Evolutionary conservation across 1,284 basidiomycete species (phyloP), one percentile per base, ranked within the genome.

Genomic region (Pseudozyma sp.): DNA sequence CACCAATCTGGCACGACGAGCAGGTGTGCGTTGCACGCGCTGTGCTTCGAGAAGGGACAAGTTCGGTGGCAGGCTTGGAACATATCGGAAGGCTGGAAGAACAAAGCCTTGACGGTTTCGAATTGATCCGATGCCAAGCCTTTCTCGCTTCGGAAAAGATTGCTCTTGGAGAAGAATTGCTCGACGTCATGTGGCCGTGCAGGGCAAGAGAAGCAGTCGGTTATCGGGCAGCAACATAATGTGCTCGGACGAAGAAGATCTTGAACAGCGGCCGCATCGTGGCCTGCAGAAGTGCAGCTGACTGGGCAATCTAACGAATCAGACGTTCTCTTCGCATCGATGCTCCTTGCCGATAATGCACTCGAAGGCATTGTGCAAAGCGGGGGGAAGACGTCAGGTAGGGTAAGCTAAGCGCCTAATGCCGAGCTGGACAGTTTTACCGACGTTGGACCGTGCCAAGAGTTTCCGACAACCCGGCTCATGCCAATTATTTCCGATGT

Each of bases 171-270:
- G 40, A 43, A 16, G 29, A 17, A 30, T n/a, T 47, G 14, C 33
- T 48, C 31, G 30, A 9, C 16, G 55, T 58, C 48, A 50, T 58
- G 55, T 58, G 55, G 55, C 48, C 55, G 11, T 45, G 33, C 55
- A 49, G 54, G 16, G n/a, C 11, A 7, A 10, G 2, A 37, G 14
- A 37, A 37, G 35, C 35, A 9, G n/a, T n/a, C n/a, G n/a, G n/a
- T n/a, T n/a, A n/a, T n/a, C n/a, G n/a, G n/a, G n/a, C n/a, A n/a
- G n/a, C n/a, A n/a, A n/a, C n/a, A n/a, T n/a, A n/a, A n/a, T n/a
- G n/a, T n/a, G n/a, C 35, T 37, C 35, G 35, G 14, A 14, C 5
- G 24, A 24, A 37, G 8, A 10, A 10, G 7, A 7, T 47, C 37
- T 42, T 48, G 44, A 46, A 57, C 47, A 57, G 55, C 46, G 42